Percentiles rank a stretch among this genome's conserved stretches.
Conservation (phyloP, 192 early-diverging fungal species). For the Podila horticola region DNA sequence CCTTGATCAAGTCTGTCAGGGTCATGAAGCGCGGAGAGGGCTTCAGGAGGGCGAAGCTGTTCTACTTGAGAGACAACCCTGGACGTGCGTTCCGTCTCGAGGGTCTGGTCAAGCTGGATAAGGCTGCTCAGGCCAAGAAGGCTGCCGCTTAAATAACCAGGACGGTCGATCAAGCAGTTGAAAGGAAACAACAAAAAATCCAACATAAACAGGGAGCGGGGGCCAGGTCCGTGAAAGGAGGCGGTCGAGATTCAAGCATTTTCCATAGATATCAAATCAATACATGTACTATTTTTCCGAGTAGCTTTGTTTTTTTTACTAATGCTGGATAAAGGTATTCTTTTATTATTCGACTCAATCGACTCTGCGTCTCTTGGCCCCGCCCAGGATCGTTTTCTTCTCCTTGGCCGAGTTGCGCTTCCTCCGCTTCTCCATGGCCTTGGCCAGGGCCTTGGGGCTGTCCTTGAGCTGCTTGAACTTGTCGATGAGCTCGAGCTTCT, state of each 20-base stretch:
- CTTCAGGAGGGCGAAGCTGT: slow-evolving; percentile 79
- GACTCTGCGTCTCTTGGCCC: slow-evolving; percentile 49
- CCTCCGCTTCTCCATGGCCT: slow-evolving; percentile 90
- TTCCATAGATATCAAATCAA: no score
- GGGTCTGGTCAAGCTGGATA: slow-evolving; percentile 42
- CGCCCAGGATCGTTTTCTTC: slow-evolving; percentile 70
- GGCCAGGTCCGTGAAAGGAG: no score
- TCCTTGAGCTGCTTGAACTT: slow-evolving; percentile 78
- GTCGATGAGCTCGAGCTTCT: slow-evolving; percentile 87
- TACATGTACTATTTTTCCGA: no score
- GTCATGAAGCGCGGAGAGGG: slow-evolving; percentile 66
- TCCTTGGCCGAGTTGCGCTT: slow-evolving; percentile 95
- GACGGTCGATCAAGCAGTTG: no score
- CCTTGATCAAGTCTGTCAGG: slow-evolving; percentile 78
- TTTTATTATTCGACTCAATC: slow-evolving; percentile 8
- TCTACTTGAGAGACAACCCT: slow-evolving; percentile 80
- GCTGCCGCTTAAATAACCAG: slow-evolving; percentile 5
- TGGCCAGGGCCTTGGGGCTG: slow-evolving; percentile 80
- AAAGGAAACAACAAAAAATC: no score
- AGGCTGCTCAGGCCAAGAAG: slow-evolving; percentile 35
- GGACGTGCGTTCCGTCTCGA: slow-evolving; percentile 74
- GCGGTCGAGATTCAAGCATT: no score
- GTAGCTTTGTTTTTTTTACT: no score
- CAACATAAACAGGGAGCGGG: no score
- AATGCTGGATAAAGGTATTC: no score